Base-by-base conservation (phyloP, 176 grass and related monocot genomes). In the Cenchrus americanus region DNA sequence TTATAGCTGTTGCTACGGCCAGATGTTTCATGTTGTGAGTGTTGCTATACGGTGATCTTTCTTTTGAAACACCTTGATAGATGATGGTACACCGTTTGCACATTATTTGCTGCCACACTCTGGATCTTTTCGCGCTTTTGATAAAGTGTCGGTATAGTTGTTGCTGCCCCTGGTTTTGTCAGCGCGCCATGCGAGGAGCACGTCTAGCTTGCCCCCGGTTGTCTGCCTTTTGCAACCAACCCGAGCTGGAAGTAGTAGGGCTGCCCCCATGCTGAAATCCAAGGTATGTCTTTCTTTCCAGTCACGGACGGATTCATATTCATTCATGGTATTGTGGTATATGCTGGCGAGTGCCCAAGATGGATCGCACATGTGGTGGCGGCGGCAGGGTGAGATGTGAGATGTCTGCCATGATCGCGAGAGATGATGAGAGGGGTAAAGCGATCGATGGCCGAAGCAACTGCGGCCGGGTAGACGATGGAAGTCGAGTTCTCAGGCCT, bases 331-430 rank as follows among this genome's bases (percentile, higher is more conserved):
- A 59, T 8, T 14, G 11, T 26, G 69, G n/a, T 44, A 54, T 82
- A 54, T 82, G 79, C 59, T 62, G 13, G 32, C 43, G 75, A 37
- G 84, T 59, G 82, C 34, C 34, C 34, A 37, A 37, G 34, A 69
- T 47, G 51, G 60, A 65, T 7, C 8, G 43, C 43, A 44, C 71
- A 71, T 77, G 82, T 85, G 81, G 27, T 76, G 8, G 27, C 27
- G 8, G 27, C 27, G 27, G 52, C 52, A 84, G 84, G 54, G 22
- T 48, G 32, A 57, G 89, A 90, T 80, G 89, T 84, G 80, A 90
- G 75, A 90, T 90, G 84, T 91, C 81, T 79, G 89, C 84, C 85
- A 87, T 61, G 69, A 75, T 84, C 44, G 68, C 53, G 43, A 87
- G 71, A 79, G 68, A 10, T 66, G 68, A 10, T 66, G 18, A 62